Evolutionary conservation across 2,329 filamentous ascomycete genomes (phyloP).

Genomic region (Mollisia scopiformis): DNA sequence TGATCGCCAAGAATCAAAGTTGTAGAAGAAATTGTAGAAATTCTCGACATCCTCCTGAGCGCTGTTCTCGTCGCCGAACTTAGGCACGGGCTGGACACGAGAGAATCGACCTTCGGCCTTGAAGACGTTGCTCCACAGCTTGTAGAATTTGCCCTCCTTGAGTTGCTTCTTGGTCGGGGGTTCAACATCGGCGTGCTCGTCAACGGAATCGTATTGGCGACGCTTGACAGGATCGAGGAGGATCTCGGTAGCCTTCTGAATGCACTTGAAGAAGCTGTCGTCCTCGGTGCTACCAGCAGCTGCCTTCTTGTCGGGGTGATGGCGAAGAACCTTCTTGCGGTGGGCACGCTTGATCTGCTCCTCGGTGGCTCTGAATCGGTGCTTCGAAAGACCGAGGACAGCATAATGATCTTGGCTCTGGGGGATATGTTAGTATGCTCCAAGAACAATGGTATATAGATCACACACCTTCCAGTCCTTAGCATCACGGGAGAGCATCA

Average conservation of each 20-base stretch:
- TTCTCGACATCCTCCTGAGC: constrained; percentile 87
- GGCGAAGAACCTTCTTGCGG: constrained; percentile 98
- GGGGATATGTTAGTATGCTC: constrained; percentile 19
- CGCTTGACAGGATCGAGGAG: constrained; percentile 91
- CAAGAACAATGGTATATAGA: background rate
- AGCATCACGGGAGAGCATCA: constrained; percentile 89
- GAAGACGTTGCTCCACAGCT: constrained; percentile 90
- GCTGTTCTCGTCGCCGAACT: constrained; percentile 82
- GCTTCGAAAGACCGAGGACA: constrained; percentile 89
- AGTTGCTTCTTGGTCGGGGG: constrained; percentile 91
- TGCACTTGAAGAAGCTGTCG: constrained; percentile 99
- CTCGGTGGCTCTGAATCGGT: constrained; percentile 90
- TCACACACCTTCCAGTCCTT: constrained; percentile 96
- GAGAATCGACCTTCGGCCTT: constrained; percentile 92
- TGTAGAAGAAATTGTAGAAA: constrained; percentile 99
- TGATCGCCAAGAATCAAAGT: constrained; percentile 96
- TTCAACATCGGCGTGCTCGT: constrained; percentile 90
- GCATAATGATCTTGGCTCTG: constrained; percentile 97
- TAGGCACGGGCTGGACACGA: constrained; percentile 84
- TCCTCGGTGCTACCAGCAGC: constrained; percentile 85
- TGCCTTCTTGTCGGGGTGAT: constrained; percentile 99
- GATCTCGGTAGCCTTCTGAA: constrained; percentile 95
- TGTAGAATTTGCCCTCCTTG: constrained; percentile 89
- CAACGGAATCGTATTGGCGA: constrained; percentile 94
- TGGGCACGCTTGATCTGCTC: constrained; percentile 99